Evolutionary conservation across 2,329 filamentous ascomycete species (phyloP).

Genomic region (Claviceps cyperi): DNA sequence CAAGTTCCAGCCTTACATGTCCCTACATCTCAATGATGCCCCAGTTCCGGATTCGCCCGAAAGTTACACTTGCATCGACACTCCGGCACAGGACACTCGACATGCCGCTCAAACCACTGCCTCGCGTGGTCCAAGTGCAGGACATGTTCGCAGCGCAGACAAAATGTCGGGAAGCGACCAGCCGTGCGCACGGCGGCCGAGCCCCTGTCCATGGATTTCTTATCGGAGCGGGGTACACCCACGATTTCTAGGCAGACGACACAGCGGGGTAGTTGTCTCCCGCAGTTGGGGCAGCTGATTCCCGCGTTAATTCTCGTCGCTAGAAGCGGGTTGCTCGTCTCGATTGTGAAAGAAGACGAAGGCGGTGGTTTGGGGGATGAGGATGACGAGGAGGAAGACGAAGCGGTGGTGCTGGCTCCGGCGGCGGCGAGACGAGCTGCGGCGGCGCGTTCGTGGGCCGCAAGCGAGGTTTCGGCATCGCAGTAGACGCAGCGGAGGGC

Average conservation of each 20-base stretch:
- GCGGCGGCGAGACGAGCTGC: constrained; percentile 3
- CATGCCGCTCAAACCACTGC: constrained; percentile 50
- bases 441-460: constrained; percentile 19
- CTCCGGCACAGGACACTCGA: constrained; percentile 54
- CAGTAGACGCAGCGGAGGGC: constrained; percentile 67
- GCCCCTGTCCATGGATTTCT: constrained; percentile 32
- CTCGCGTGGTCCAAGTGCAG: constrained; percentile 52
- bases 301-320: constrained; percentile 43
- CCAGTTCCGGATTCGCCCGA: constrained; percentile 43
- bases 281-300: constrained; percentile 52
- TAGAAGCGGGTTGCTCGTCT: constrained; percentile 40
- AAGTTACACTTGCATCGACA: constrained; percentile 53
- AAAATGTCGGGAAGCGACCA: constrained; percentile 53
- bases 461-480: constrained; percentile 42
- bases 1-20: too few species aligned
- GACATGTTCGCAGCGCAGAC: constrained; percentile 53
- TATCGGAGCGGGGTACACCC: constrained; percentile 46
- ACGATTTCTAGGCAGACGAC: constrained; percentile 54
- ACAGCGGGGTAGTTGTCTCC: constrained; percentile 51
- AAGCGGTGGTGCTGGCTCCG: background rate
- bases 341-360: constrained; percentile 12
- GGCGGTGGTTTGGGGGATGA: background rate
- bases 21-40: constrained; percentile 25
- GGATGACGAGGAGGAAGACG: background rate
- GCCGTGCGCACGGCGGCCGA: constrained; percentile 29